A percentile compares a stretch with the other conserved stretches of the same genome.
phyloP scores from a whole-genome alignment of 2,329 filamentous ascomycete species.

The Calonectria pseudoreteaudii region DNA sequence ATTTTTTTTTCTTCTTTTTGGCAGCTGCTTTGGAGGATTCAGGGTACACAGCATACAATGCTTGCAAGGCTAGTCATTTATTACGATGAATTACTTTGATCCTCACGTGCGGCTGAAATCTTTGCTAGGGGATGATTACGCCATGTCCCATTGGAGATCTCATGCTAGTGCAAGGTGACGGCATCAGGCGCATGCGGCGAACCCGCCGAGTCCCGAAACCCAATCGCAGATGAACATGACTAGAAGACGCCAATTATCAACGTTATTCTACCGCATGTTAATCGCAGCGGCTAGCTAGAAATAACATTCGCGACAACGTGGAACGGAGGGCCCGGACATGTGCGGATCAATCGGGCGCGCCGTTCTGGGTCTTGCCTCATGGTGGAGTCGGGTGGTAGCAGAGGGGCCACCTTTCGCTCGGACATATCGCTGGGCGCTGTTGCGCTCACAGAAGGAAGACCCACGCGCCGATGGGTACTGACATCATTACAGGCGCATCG shows the following conservation, averaged over 20 bases:
- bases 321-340: neutral
- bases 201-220: neutral
- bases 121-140: neutral
- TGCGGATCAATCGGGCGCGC: neutral
- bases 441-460: neutral
- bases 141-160: neutral
- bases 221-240: neutral
- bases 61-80: neutral
- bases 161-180: too few species aligned
- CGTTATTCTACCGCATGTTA: neutral
- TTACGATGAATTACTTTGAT: neutral
- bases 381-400: neutral
- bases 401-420: neutral
- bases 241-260: neutral
- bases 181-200: neutral
- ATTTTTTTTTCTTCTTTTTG: neutral
- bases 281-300: neutral
- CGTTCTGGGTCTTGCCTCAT: neutral
- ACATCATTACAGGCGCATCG: neutral
- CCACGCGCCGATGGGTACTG: neutral
- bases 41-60: neutral
- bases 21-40: neutral
- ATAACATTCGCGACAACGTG: neutral
- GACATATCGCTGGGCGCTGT: neutral
- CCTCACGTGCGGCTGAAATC: neutral